phyloP scores from a whole-genome alignment of 2,329 filamentous ascomycete genomes.

The Epichloe sylvatica region DNA sequence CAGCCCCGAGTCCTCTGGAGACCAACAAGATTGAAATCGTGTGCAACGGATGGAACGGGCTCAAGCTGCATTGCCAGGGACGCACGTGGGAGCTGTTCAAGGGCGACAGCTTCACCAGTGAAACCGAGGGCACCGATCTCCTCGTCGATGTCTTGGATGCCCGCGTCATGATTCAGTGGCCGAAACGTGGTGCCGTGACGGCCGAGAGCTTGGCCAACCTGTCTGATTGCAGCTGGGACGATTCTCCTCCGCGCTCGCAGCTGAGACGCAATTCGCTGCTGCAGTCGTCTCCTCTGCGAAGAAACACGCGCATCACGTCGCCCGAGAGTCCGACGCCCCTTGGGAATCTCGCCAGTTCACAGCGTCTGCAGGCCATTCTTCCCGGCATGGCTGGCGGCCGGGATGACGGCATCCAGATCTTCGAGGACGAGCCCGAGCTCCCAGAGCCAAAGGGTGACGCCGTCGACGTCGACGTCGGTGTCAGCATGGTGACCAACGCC shows the following conservation, averaged over 20 bases:
- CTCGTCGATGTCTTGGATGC: constrained; percentile 93
- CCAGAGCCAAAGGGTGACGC: constrained; percentile 18
- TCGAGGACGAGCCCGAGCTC: constrained; percentile 49
- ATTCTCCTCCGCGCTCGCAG: constrained; percentile 34
- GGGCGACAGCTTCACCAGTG: constrained; percentile 78
- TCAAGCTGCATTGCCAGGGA: constrained; percentile 83
- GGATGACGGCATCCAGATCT: constrained; percentile 48
- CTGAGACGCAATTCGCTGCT: constrained; percentile 27
- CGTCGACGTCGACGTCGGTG: constrained; percentile 13
- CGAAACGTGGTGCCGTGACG: constrained; percentile 36
- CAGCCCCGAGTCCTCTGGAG: constrained; percentile 51
- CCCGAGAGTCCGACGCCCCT: constrained; percentile 54
- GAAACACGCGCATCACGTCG: constrained; percentile 47
- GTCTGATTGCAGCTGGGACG: constrained; percentile 60
- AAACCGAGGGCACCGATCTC: constrained; percentile 76
- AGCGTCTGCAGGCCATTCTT: constrained; percentile 31
- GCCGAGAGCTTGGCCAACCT: constrained; percentile 32
- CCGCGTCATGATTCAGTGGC: constrained; percentile 82
- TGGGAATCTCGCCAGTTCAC: constrained; percentile 24
- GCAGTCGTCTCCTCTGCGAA: constrained; percentile 47
- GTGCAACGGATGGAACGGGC: constrained; percentile 91
- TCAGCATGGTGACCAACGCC: constrained; percentile 37
- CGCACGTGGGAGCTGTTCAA: constrained; percentile 75
- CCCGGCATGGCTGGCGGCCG: constrained; percentile 19
- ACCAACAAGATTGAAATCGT: constrained; percentile 72